phyloP scores from a whole-genome alignment of 202 grass and related monocot species.

The Eragrostis tef region DNA sequence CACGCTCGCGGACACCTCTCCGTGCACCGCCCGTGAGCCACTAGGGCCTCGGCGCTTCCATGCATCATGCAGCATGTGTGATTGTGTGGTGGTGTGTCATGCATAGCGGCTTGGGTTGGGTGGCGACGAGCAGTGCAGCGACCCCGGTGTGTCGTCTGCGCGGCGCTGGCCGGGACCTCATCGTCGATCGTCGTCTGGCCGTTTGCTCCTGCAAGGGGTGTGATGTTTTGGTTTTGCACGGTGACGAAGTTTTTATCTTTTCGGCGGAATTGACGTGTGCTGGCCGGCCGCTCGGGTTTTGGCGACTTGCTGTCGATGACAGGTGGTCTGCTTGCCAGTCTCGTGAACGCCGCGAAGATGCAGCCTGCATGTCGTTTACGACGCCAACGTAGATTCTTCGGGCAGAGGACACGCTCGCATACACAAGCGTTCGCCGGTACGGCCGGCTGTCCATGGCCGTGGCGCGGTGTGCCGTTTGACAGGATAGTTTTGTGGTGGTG shows the following conservation, averaged over 20 bases:
- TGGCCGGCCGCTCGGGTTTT: neutral
- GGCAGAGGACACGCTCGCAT: neutral
- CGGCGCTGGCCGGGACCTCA: no score
- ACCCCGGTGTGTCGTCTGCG: neutral
- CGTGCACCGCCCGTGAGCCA: conserved; percentile 21
- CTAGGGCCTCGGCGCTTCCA: neutral
- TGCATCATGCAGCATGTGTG: neutral
- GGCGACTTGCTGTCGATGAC: conserved; percentile 15
- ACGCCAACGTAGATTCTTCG: conserved; percentile 29
- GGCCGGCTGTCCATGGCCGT: neutral
- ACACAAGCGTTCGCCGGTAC: neutral
- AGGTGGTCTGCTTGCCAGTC: neutral
- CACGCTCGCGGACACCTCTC: neutral
- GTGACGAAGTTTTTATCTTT: neutral
- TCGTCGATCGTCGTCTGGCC: no score
- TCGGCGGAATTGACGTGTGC: neutral
- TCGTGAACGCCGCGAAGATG: conserved; percentile 44
- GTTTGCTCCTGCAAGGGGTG: neutral
- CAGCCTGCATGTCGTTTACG: conserved; percentile 52
- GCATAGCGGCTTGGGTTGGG: neutral
- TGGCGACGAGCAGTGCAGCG: neutral
- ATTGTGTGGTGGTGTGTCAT: neutral
- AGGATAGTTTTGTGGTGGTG: no score
- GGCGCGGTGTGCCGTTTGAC: neutral
- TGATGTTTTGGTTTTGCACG: neutral